Conservation (phyloP, 257 asterid genomes). For the Penstemon barbatus region DNA sequence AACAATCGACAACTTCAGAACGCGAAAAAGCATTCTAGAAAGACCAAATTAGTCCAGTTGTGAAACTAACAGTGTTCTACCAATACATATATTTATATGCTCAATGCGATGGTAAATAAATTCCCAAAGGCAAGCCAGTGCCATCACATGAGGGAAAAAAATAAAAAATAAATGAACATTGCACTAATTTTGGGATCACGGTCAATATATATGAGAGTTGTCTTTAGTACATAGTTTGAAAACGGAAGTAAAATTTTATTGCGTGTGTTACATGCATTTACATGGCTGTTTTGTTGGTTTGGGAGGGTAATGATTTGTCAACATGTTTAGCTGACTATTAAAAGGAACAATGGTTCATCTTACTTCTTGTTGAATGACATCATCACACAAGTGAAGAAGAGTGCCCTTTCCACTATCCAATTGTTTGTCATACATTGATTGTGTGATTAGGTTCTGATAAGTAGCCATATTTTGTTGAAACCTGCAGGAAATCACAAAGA, state of each 20-base stretch:
- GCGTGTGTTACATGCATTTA: neutral
- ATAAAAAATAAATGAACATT: neutral
- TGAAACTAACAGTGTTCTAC: neutral
- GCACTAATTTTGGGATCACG: neutral
- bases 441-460: slow-evolving; percentile 92
- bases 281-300: neutral
- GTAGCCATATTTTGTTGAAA: slow-evolving; percentile 93
- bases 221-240: slow-evolving; percentile 1
- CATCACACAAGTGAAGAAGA: slow-evolving; percentile 97
- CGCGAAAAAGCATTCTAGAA: slow-evolving; percentile 5
- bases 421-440: slow-evolving; percentile 98
- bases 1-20: slow-evolving; percentile 20
- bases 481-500: slow-evolving; percentile 48
- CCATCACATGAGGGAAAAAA: slow-evolving; percentile 3
- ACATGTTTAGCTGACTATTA: slow-evolving; percentile 8
- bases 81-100: neutral
- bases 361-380: slow-evolving; percentile 98
- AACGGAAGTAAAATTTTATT: neutral
- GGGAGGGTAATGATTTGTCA: neutral
- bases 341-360: slow-evolving; percentile 25
- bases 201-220: slow-evolving; percentile 11
- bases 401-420: slow-evolving; percentile 97
- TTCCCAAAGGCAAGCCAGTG: slow-evolving; percentile 7
- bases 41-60: slow-evolving; percentile 11
- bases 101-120: neutral